Conservation (phyloP, 164 flowering plant species). For the Kingdonia uniflora region DNA sequence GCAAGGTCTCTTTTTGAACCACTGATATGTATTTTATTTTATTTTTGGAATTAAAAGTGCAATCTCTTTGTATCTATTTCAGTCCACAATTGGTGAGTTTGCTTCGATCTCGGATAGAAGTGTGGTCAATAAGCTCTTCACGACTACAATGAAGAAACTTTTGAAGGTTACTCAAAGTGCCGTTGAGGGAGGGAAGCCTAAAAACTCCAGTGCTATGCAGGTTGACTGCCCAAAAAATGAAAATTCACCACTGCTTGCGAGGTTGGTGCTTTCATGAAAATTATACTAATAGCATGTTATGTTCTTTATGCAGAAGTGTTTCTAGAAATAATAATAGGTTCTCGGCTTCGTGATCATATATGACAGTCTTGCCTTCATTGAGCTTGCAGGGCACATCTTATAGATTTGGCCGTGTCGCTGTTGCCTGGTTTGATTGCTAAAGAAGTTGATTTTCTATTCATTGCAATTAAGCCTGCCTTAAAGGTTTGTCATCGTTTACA, state of each 20-base stretch:
- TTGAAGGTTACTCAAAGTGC: constrained; percentile 48
- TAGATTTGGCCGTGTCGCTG: constrained; percentile 71
- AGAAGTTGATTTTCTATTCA: constrained; percentile 42
- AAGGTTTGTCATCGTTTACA: constrained; percentile 32
- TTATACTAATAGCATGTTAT: neutral
- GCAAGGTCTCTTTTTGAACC: too few species aligned
- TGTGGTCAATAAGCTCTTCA: constrained; percentile 35
- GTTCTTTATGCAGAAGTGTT: neutral
- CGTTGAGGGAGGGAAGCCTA: constrained; percentile 20
- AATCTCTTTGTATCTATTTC: constrained; percentile 11
- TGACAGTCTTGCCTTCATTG: neutral
- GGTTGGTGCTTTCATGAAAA: constrained; percentile 28
- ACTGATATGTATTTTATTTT: too few species aligned
- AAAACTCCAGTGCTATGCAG: constrained; percentile 40
- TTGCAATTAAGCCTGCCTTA: constrained; percentile 54
- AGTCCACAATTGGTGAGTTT: constrained; percentile 68
- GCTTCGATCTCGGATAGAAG: constrained; percentile 72
- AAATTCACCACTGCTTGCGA: constrained; percentile 26
- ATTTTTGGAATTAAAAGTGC: too few species aligned
- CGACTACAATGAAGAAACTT: constrained; percentile 49
- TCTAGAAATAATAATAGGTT: neutral
- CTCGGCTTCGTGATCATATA: neutral
- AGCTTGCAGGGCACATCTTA: constrained; percentile 51
- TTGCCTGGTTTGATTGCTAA: constrained; percentile 63
- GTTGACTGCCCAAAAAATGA: constrained; percentile 33